Base-by-base conservation (phyloP, 768 basidiomycete genomes). In the Boletus subparvulus region DNA sequence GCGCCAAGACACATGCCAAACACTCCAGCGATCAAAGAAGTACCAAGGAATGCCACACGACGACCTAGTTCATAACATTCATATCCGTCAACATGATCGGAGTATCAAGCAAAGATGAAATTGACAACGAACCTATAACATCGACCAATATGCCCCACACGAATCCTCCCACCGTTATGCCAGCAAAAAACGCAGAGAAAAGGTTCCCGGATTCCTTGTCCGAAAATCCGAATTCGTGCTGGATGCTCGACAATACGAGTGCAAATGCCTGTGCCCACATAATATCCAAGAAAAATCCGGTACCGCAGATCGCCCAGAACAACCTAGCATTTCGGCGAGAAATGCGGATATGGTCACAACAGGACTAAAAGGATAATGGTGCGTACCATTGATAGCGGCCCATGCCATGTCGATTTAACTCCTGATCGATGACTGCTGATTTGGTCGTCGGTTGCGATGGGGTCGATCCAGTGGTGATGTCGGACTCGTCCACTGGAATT, bases 371-470 rank as follows among this genome's bases (percentile, higher is more conserved):
- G 9, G 24, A 17, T 0, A 10, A 41, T 4, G 2, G 41, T 5
- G n/a, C 49, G 24, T 19, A 63, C 62, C 61, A 63, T 44, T 63
- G 62, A 41, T 63, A 63, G 26, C 45, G 57, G 4, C 54, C 46
- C 57, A 59, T 63, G 7, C 61, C 62, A 37, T 56, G 21, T 3
- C n/a, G 51, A 43, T 62, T 55, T n/a, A 63, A 48, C 16, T 62
- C 61, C 0, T 43, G 26, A 26, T 63, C 57, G 2, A 63, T 59
- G 42, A 62, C 17, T 7, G 44, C 44, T 2, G 52, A 55, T 49
- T 59, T 63, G 33, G 51, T 63, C 11, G 13, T 30, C 19, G 30
- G 32, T 32, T 41, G 44, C 7, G 24, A 51, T 1, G 24, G 35
- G 19, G 35, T 43, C 12, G 28, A 19, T 28, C 17, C 32, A 16